These are phyloP conservation scores for Penicillium taxi DNA, from an alignment of 495 filamentous ascomycete species.

Conservation along the genomic window DNA sequence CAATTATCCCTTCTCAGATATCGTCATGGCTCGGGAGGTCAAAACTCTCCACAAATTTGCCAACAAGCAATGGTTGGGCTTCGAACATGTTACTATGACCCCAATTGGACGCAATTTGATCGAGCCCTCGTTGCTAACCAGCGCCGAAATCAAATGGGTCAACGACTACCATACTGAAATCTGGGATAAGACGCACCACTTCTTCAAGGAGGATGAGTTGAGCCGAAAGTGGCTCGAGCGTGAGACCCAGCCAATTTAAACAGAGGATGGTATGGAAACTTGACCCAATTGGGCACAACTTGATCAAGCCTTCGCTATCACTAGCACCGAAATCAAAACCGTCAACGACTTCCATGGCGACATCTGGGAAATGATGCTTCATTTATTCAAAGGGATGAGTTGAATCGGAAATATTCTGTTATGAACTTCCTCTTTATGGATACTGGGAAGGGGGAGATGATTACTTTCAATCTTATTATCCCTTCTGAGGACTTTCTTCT, in stretches of 20 bases:
- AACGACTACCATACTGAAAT: constrained; percentile 81
- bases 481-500: too few species aligned
- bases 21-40: constrained; percentile 82
- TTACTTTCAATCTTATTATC: too few species aligned
- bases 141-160: constrained; percentile 76
- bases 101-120: constrained; percentile 89
- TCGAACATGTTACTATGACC: constrained; percentile 96
- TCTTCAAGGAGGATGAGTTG: constrained; percentile 62
- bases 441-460: too few species aligned
- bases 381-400: too few species aligned
- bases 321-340: not conserved
- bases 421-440: too few species aligned
- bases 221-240: constrained; percentile 75
- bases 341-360: too few species aligned
- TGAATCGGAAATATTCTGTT: too few species aligned
- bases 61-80: constrained; percentile 87
- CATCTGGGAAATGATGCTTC: too few species aligned
- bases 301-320: too few species aligned
- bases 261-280: not conserved
- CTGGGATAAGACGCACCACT: constrained; percentile 71
- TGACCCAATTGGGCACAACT: not conserved
- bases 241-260: constrained; percentile 56
- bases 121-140: constrained; percentile 62
- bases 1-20: constrained; percentile 31
- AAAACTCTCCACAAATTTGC: constrained; percentile 82